A percentile compares a stretch with the other conserved stretches of the same genome.
These are phyloP conservation scores for Celoporthe dispersa DNA, from an alignment of 2,329 filamentous ascomycete species.

Conservation along the genomic window DNA sequence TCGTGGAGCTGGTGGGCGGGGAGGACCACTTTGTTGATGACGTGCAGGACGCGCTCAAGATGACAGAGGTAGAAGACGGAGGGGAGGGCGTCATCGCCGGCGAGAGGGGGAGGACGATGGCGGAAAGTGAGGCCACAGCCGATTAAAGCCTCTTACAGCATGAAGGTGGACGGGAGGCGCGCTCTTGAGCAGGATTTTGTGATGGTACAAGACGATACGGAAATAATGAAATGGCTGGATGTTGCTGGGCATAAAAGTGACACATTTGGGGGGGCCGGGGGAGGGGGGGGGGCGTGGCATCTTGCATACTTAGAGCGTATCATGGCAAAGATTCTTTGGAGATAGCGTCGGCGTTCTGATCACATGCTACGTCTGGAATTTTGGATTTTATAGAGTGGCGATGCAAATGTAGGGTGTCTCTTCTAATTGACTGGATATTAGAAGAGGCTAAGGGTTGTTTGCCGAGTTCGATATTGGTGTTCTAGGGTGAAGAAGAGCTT, in stretches of 20 bases:
- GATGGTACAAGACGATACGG: background rate
- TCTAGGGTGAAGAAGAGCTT: no score
- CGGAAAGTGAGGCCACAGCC: conserved; percentile 20
- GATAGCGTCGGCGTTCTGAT: conserved; percentile 3
- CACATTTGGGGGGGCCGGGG: background rate
- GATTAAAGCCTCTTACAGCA: conserved; percentile 14
- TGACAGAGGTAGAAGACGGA: conserved; percentile 74
- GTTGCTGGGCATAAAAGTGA: background rate
- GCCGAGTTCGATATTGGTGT: no score
- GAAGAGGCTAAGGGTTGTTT: no score
- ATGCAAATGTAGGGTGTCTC: background rate
- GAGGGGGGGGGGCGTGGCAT: background rate
- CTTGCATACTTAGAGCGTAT: background rate
- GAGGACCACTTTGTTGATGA: conserved; percentile 77
- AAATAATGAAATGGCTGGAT: background rate
- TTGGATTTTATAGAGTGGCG: background rate
- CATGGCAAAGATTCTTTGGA: background rate
- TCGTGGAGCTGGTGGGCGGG: conserved; percentile 82
- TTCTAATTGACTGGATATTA: no score
- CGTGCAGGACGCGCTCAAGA: conserved; percentile 80
- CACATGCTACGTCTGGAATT: background rate
- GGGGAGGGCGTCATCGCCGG: conserved; percentile 32
- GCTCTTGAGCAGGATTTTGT: background rate
- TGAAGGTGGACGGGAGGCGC: background rate
- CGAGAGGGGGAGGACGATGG: conserved; percentile 26